These are phyloP conservation scores for Ilyonectria sp. DNA, from an alignment of 2,329 filamentous ascomycete species.

Conservation along the genomic window DNA sequence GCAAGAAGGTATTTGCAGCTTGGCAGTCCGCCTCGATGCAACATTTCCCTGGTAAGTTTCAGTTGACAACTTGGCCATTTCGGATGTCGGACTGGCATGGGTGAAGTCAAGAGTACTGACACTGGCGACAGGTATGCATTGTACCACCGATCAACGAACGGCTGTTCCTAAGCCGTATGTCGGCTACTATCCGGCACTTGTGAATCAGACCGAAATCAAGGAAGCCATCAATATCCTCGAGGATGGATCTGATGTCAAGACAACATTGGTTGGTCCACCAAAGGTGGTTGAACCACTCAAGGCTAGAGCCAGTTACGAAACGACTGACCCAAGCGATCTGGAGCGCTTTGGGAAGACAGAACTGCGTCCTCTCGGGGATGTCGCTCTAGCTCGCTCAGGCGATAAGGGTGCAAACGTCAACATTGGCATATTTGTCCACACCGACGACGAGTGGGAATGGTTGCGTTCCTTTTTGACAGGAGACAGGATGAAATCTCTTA, in stretches of 20 bases:
- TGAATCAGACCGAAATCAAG: conserved; percentile 42
- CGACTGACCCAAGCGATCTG: too few relatives aligned
- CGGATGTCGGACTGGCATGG: too few relatives aligned
- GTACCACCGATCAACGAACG: conserved; percentile 35
- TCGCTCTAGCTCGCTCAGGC: conserved; percentile 51
- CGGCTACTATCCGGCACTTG: conserved; percentile 45
- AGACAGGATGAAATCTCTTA: conserved; percentile 54
- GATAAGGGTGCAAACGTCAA: conserved; percentile 63
- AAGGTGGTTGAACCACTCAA: too few relatives aligned
- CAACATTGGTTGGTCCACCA: too few relatives aligned
- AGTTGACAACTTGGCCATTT: too few relatives aligned
- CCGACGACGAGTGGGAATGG: conserved; percentile 62
- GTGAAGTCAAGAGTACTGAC: too few relatives aligned
- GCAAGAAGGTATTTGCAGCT: too few relatives aligned
- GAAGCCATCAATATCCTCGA: conserved; percentile 46
- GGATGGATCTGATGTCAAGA: too few relatives aligned
- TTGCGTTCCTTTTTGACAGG: conserved; percentile 58
- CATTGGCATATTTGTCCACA: conserved; percentile 61
- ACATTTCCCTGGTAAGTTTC: too few relatives aligned
- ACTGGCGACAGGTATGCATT: conserved; percentile 35
- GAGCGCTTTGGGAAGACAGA: too few relatives aligned
- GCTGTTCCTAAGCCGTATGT: conserved; percentile 17
- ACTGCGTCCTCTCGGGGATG: conserved; percentile 50
- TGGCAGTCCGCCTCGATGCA: too few relatives aligned
- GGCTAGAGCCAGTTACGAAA: too few relatives aligned